These are phyloP conservation scores for Euphorbia schlechtendalii DNA, from an alignment of 441 rosid species.

Conservation along the genomic window DNA sequence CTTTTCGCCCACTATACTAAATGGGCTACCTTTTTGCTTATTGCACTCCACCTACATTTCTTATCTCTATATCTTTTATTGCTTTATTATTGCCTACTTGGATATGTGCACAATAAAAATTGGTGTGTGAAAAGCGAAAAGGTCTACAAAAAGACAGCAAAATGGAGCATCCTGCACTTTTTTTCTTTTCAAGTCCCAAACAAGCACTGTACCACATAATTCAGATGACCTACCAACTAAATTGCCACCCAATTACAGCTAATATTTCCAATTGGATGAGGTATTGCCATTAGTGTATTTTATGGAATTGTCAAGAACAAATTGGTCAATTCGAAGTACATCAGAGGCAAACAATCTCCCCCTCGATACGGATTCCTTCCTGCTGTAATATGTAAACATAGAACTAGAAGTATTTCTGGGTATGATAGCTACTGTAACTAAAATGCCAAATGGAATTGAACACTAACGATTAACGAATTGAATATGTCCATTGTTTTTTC, in stretches of 20 bases:
- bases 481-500: conserved; percentile 6
- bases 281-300: neutral
- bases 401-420: neutral
- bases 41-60: conserved; percentile 20
- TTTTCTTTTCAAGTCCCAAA: neutral
- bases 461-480: neutral
- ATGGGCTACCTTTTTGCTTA: conserved; percentile 17
- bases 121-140: neutral
- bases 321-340: conserved; percentile 11
- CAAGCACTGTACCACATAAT: neutral
- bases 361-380: too few relatives aligned
- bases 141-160: neutral
- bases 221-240: neutral
- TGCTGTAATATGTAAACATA: neutral
- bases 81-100: neutral
- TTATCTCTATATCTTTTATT: too few relatives aligned
- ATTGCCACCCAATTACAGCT: too few relatives aligned
- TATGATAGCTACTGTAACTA: neutral
- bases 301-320: neutral
- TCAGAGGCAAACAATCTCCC: neutral
- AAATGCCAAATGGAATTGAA: neutral
- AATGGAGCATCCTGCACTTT: neutral
- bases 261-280: too few relatives aligned
- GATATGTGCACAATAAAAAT: neutral
- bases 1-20: conserved; percentile 13